Percentiles rank a stretch among this genome's conserved stretches.
These are phyloP conservation scores for Ogataea saltuana DNA, from an alignment of 805 yeast genomes.

Conservation along the genomic window DNA sequence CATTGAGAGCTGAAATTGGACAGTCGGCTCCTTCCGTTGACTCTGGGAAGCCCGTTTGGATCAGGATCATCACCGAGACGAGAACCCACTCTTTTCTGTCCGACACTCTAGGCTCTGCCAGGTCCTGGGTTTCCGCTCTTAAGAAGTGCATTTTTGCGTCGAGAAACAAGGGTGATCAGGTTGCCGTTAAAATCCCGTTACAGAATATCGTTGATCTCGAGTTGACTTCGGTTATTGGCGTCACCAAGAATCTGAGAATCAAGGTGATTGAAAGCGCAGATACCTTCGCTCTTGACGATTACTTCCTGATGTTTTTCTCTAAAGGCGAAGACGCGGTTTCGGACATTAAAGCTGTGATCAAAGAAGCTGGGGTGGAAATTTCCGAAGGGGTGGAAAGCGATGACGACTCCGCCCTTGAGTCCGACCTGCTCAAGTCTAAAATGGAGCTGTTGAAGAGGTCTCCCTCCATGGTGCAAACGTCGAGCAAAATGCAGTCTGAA, in stretches of 20 bases:
- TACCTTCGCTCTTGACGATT: slow-evolving; percentile 62
- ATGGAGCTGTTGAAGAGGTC: slow-evolving; percentile 27
- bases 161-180: slow-evolving; percentile 68
- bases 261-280: slow-evolving; percentile 58
- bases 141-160: slow-evolving; percentile 78
- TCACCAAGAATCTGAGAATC: slow-evolving; percentile 57
- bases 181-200: slow-evolving; percentile 74
- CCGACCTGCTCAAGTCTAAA: slow-evolving; percentile 27
- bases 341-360: slow-evolving; percentile 43
- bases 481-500: slow-evolving; percentile 13
- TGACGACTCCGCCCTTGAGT: slow-evolving; percentile 21
- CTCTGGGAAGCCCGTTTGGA: slow-evolving; percentile 42
- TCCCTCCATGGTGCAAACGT: slow-evolving; percentile 28
- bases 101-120: slow-evolving; percentile 71
- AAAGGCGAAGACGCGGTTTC: slow-evolving; percentile 45
- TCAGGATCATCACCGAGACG: slow-evolving; percentile 58
- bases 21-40: slow-evolving; percentile 18
- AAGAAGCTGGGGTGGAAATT: slow-evolving; percentile 33
- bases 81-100: slow-evolving; percentile 67
- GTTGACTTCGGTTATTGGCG: slow-evolving; percentile 54
- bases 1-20: slow-evolving; percentile 58
- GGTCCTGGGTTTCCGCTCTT: slow-evolving; percentile 74
- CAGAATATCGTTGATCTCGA: slow-evolving; percentile 64
- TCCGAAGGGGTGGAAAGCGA: slow-evolving; percentile 27
- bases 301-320: slow-evolving; percentile 66